Percentiles rank a stretch among this genome's conserved stretches.
Evolutionary conservation across 768 basidiomycete species (phyloP).

Genomic region (Lentinus tigrinus): DNA sequence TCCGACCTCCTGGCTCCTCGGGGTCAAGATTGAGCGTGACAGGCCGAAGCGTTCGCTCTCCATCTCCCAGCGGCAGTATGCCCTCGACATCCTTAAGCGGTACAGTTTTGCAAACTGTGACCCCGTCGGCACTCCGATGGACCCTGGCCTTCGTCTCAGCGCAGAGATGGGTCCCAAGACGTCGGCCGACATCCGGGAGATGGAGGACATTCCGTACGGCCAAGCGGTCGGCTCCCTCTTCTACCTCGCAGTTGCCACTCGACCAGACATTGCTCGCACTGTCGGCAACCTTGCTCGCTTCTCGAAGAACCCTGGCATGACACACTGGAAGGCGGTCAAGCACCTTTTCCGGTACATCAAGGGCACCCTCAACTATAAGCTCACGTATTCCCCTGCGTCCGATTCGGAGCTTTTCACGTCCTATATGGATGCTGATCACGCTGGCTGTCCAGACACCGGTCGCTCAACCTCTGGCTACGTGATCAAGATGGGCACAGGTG

Average conservation of each 20-base stretch:
- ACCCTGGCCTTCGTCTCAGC: conserved; percentile 1
- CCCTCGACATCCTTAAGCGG: not conserved
- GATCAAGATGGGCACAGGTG: conserved; percentile 34
- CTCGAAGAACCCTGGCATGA: conserved; percentile 24
- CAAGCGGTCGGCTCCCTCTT: conserved; percentile 25
- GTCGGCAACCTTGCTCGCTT: no score
- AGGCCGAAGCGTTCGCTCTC: not conserved
- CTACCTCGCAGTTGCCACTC: conserved; percentile 30
- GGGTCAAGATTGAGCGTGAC: conserved; percentile 3
- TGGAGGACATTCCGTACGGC: conserved; percentile 12
- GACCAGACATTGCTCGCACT: conserved; percentile 34
- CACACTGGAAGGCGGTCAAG: no score
- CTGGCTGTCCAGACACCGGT: conserved; percentile 7
- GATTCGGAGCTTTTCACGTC: no score
- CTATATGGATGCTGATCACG: no score
- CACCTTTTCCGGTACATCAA: no score
- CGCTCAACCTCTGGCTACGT: conserved; percentile 29
- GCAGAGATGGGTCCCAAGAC: conserved; percentile 4
- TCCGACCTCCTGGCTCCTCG: not conserved
- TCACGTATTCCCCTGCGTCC: no score
- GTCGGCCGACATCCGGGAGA: not conserved
- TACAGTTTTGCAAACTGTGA: not conserved
- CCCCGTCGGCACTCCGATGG: not conserved
- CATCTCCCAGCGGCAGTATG: conserved; percentile 4
- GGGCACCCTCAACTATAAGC: no score